A percentile compares a stretch with the other conserved stretches of the same genome.
Conservation (phyloP, 306 rosid species). For the Spatholobus suberectus region DNA sequence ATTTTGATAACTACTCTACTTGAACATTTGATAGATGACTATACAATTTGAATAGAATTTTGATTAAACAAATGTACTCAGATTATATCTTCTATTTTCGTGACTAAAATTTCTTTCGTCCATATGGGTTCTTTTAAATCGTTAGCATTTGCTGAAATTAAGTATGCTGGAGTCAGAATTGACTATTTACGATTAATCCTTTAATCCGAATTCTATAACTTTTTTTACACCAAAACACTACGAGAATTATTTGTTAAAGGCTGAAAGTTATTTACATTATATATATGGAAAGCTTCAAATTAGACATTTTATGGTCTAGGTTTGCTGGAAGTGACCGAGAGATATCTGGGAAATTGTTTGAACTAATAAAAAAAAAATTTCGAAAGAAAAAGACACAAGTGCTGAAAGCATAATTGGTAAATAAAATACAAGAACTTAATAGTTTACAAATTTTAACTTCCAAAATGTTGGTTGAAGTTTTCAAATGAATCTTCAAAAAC, state of each 20-base stretch:
- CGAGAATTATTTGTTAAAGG: neutral
- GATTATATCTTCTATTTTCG: neutral
- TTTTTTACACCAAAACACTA: neutral
- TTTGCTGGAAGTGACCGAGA: neutral
- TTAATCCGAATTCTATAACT: neutral
- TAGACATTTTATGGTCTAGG: neutral
- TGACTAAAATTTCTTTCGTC: neutral
- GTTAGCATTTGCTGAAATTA: neutral
- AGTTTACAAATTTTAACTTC: neutral
- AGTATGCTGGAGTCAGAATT: neutral
- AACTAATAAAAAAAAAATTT: too few relatives aligned
- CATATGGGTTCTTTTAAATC: neutral
- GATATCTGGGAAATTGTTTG: conserved; percentile 2
- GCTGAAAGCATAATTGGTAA: neutral
- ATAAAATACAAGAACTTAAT: neutral
- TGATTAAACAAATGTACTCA: neutral
- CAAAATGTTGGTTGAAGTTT: neutral
- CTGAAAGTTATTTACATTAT: conserved; percentile 9
- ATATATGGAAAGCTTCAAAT: neutral
- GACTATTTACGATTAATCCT: neutral
- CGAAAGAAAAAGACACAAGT: neutral
- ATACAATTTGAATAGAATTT: conserved; percentile 9
- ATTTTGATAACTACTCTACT: neutral
- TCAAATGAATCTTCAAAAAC: neutral
- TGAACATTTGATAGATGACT: neutral